These are phyloP conservation scores for Encephalitozoon intestinalis DNA, from an alignment of 371 early-diverging fungal species.

Conservation along the genomic window DNA sequence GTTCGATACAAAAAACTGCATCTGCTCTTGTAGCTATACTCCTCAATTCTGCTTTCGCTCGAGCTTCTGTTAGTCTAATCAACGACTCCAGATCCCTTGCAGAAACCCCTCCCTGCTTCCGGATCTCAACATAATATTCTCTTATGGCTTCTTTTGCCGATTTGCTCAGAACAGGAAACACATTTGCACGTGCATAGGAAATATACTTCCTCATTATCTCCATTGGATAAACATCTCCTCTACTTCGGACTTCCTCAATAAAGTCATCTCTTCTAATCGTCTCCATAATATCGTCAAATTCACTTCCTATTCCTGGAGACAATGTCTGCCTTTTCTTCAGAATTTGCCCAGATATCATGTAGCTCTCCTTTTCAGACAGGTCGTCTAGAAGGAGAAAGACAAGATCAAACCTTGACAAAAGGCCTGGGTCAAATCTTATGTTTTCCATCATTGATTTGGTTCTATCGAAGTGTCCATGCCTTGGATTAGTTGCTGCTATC, in stretches of 20 bases:
- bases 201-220: constrained; percentile 63
- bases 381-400: constrained; percentile 53
- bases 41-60: constrained; percentile 53
- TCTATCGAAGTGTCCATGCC: constrained; percentile 49
- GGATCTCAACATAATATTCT: constrained; percentile 35
- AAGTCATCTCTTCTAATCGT: background rate
- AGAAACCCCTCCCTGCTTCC: constrained; percentile 24
- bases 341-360: constrained; percentile 30
- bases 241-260: constrained; percentile 54
- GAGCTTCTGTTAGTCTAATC: constrained; percentile 51
- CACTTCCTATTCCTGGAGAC: background rate
- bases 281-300: background rate
- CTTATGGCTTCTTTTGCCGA: constrained; percentile 46
- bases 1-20: constrained; percentile 49
- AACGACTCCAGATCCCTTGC: constrained; percentile 52
- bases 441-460: constrained; percentile 59
- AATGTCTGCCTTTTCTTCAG: constrained; percentile 14
- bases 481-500: constrained; percentile 60
- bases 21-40: constrained; percentile 43
- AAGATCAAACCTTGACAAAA: constrained; percentile 58
- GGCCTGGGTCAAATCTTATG: constrained; percentile 43
- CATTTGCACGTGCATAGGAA: constrained; percentile 47
- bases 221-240: constrained; percentile 63
- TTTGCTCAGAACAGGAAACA: constrained; percentile 51
- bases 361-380: constrained; percentile 38